A percentile compares a stretch with the other conserved stretches of the same genome.
Evolutionary conservation across 1,139 yeast genomes (phyloP).

Genomic region (Candida tropicalis): DNA sequence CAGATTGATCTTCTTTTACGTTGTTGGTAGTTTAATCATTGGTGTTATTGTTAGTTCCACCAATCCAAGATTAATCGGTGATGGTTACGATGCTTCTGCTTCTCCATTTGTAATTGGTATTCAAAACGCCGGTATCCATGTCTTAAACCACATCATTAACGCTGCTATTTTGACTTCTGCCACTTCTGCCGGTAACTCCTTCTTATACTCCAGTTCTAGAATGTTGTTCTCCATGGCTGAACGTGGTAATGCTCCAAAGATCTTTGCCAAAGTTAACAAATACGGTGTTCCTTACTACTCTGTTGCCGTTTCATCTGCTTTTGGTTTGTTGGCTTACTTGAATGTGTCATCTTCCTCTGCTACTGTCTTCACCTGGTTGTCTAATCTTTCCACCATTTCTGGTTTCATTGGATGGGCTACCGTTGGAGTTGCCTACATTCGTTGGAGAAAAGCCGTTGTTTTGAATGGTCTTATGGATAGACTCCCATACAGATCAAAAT

Average conservation of each 20-base stretch:
- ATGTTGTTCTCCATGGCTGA: constrained; percentile 64
- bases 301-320: constrained; percentile 31
- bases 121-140: constrained; percentile 62
- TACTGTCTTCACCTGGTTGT: constrained; percentile 64
- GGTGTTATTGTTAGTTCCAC: constrained; percentile 47
- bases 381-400: constrained; percentile 70
- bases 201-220: constrained; percentile 68
- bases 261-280: constrained; percentile 58
- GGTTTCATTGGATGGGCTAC: constrained; percentile 72
- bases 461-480: constrained; percentile 44
- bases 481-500: constrained; percentile 49
- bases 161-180: constrained; percentile 71
- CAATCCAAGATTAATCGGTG: constrained; percentile 33
- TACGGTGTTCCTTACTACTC: constrained; percentile 66
- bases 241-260: constrained; percentile 63
- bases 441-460: constrained; percentile 57
- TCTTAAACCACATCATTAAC: constrained; percentile 66
- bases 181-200: constrained; percentile 70
- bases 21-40: constrained; percentile 47
- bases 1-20: constrained; percentile 51
- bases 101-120: constrained; percentile 54
- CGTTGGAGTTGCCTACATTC: constrained; percentile 46
- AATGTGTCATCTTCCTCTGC: constrained; percentile 57
- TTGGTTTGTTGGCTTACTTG: constrained; percentile 61
- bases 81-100: constrained; percentile 46